A percentile compares a stretch with the other conserved stretches of the same genome.
Evolutionary conservation across 2,329 filamentous ascomycete species (phyloP).

Genomic region (Didymella pinodella): DNA sequence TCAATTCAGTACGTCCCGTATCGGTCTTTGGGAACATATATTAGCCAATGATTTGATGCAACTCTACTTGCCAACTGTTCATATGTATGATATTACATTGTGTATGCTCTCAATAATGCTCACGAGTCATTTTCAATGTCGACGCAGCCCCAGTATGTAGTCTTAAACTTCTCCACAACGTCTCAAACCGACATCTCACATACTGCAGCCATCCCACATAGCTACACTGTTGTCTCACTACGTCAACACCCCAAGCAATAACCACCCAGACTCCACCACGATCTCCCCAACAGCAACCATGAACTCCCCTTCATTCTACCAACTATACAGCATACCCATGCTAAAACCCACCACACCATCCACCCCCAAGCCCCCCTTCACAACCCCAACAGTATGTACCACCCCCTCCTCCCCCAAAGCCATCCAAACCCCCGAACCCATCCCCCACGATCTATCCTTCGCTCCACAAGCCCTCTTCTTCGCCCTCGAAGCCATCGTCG

Average conservation of each 20-base stretch:
- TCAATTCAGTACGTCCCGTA: too few species aligned
- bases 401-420: neutral
- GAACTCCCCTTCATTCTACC: neutral
- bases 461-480: neutral
- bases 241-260: neutral
- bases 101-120: neutral
- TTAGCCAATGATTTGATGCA: too few species aligned
- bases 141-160: neutral
- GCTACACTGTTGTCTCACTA: neutral
- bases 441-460: neutral
- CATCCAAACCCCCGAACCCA: neutral
- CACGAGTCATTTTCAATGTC: neutral
- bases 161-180: neutral
- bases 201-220: neutral
- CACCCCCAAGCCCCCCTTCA: neutral
- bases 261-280: neutral
- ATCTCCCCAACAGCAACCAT: neutral
- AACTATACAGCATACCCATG: neutral
- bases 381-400: neutral
- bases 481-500: neutral
- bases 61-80: neutral
- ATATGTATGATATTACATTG: neutral
- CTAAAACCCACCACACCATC: neutral
- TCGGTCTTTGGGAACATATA: too few species aligned
- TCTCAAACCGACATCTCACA: neutral